Evolutionary conservation across 176 grass and related monocot genomes (phyloP).

Genomic region (Triticum urartu): DNA sequence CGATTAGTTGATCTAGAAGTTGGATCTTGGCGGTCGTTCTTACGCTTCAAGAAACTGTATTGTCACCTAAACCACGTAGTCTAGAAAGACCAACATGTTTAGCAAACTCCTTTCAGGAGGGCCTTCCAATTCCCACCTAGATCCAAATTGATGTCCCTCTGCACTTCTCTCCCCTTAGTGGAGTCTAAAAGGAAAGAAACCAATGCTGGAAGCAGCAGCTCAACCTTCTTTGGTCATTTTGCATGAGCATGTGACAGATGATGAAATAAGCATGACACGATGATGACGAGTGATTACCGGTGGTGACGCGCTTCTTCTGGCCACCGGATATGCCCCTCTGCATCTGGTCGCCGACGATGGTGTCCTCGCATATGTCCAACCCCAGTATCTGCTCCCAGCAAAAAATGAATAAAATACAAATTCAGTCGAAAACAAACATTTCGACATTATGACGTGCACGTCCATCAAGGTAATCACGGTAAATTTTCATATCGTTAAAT

Average conservation of each 20-base stretch:
- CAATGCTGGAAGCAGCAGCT: background rate
- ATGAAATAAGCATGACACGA: background rate
- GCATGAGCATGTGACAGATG: constrained; percentile 12
- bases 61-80: background rate
- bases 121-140: background rate
- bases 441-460: background rate
- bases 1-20: background rate
- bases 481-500: background rate
- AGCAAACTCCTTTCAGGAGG: background rate
- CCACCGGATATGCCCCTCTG: constrained; percentile 91
- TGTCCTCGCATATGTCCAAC: constrained; percentile 92
- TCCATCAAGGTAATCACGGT: background rate
- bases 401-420: background rate
- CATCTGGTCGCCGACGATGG: constrained; percentile 95
- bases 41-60: background rate
- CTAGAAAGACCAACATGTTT: constrained; percentile 14
- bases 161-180: background rate
- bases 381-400: constrained; percentile 71
- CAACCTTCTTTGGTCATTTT: background rate
- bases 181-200: constrained; percentile 9
- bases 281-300: constrained; percentile 41
- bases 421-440: background rate
- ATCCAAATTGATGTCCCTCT: background rate
- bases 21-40: background rate
- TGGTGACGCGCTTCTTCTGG: constrained; percentile 98